Conservation (phyloP, 2,329 filamentous ascomycete species). For the Aspergillus piperis region DNA sequence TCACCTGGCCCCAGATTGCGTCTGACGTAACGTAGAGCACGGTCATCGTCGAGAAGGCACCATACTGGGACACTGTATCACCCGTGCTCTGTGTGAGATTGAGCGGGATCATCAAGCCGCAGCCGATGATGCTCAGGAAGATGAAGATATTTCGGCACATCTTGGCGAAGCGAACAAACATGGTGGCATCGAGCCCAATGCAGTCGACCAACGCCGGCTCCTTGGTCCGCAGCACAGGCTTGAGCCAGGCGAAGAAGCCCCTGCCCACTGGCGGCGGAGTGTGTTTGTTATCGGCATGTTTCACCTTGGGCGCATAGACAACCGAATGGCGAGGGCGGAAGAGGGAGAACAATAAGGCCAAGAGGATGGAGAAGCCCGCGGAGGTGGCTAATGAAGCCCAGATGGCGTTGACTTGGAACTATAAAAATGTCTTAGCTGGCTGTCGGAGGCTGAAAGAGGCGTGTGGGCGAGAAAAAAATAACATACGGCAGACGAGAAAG, state of each 20-base stretch:
- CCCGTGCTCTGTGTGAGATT: constrained; percentile 61
- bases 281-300: constrained; percentile 88
- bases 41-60: constrained; percentile 50
- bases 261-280: constrained; percentile 83
- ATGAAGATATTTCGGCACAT: constrained; percentile 94
- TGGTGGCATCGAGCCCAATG: constrained; percentile 84
- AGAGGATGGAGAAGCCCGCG: constrained; percentile 69
- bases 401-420: constrained; percentile 65
- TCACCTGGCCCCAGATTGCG: constrained; percentile 61
- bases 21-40: constrained; percentile 51
- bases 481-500: constrained; percentile 48
- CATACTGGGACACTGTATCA: constrained; percentile 24
- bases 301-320: constrained; percentile 91
- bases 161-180: constrained; percentile 83
- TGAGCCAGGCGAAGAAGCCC: constrained; percentile 84
- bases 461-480: neutral
- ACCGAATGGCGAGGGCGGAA: constrained; percentile 87
- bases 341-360: constrained; percentile 81
- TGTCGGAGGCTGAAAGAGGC: neutral
- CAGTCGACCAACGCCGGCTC: constrained; percentile 77
- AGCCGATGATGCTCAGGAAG: constrained; percentile 69
- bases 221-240: constrained; percentile 72
- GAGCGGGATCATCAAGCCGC: constrained; percentile 76
- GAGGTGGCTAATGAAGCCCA: constrained; percentile 80
- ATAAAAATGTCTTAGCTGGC: constrained; percentile 12